Conservation (phyloP, 1,139 yeast genomes). For the Saccharomyces uvarum region DNA sequence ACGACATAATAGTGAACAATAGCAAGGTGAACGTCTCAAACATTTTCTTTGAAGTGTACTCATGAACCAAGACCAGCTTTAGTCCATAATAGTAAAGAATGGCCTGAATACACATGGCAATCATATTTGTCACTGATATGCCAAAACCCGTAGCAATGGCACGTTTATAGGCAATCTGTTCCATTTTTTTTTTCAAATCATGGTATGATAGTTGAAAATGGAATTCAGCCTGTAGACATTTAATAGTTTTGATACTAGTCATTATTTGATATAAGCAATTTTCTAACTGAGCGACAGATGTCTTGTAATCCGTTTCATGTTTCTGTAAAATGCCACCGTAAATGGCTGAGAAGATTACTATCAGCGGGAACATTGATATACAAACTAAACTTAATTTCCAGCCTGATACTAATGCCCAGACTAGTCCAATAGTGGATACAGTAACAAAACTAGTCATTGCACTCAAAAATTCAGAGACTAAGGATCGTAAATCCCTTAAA, state of each 20-base stretch:
- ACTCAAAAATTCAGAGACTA: constrained; percentile 55
- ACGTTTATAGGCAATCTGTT: constrained; percentile 38
- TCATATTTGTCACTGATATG: constrained; percentile 46
- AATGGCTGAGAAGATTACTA: constrained; percentile 42
- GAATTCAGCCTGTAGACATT: constrained; percentile 44
- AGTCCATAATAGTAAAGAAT: constrained; percentile 71
- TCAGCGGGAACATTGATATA: constrained; percentile 60
- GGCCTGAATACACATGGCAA: constrained; percentile 57
- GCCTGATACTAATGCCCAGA: constrained; percentile 75
- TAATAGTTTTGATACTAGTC: constrained; percentile 55
- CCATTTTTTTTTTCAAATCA: constrained; percentile 28
- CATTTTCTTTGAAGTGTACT: constrained; percentile 49
- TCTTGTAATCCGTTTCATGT: constrained; percentile 55
- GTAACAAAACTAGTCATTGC: constrained; percentile 46
- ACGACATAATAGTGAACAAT: constrained; percentile 62
- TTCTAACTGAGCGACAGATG: constrained; percentile 48
- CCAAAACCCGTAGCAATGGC: constrained; percentile 53
- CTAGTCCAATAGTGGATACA: constrained; percentile 51
- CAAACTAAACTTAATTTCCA: constrained; percentile 87
- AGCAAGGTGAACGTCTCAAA: constrained; percentile 66
- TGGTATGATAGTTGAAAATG: constrained; percentile 41
- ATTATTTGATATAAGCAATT: constrained; percentile 51
- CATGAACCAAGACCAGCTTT: constrained; percentile 48
- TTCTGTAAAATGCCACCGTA: constrained; percentile 47
- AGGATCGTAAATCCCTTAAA: constrained; percentile 61